Evolutionary conservation across 2,329 filamentous ascomycete genomes (phyloP), one percentile per base, ranked within the genome.

Genomic region (Alternaria longipes): DNA sequence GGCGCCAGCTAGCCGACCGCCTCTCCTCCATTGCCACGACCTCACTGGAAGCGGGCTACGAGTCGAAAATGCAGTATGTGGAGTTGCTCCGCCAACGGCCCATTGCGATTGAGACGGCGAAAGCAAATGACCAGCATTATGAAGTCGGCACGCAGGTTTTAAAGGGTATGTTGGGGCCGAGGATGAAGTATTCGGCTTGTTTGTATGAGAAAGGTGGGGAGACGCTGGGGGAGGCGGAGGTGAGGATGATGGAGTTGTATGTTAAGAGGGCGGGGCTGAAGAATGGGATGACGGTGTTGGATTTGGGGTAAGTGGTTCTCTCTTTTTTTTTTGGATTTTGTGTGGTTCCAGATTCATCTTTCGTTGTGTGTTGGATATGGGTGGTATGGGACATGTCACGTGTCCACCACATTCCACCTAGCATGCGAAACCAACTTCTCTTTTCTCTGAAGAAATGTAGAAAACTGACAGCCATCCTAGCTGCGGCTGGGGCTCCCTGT

Each of bases 101-200:
- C 11, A 91, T 91, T 64, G 90, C 89, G n/a, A 84, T 91, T 67
- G 87, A 90, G 74, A 90, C 89, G 1, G 83, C 82, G 4, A 80
- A 83, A 2, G 89, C 90, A 22, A 91, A 91, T 74, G 80, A 85
- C 69, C 89, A 91, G 81, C 89, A 91, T 77, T 91, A 92, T 72
- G 89, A 91, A 78, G 89, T 91, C 41, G 88, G 87, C 40, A 90
- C 89, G 0, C 87, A 86, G 4, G 86, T 91, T 24, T 76, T 91
- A 41, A 78, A 80, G 28, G 85, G 84, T 28, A 88, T 84, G 74
- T 79, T 92, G 12, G 90, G 90, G 0, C 87, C 88, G 4, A 81
- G 89, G 56, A 91, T 91, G 88, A 91, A 91, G 82, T 92, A 91
- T 75, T 89, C 85, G n/a, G 84, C 82, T 65, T 90, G 87, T 73